These are phyloP conservation scores for Nidula niveotomentosa DNA, from an alignment of 1,284 basidiomycete genomes.

Conservation along the genomic window DNA sequence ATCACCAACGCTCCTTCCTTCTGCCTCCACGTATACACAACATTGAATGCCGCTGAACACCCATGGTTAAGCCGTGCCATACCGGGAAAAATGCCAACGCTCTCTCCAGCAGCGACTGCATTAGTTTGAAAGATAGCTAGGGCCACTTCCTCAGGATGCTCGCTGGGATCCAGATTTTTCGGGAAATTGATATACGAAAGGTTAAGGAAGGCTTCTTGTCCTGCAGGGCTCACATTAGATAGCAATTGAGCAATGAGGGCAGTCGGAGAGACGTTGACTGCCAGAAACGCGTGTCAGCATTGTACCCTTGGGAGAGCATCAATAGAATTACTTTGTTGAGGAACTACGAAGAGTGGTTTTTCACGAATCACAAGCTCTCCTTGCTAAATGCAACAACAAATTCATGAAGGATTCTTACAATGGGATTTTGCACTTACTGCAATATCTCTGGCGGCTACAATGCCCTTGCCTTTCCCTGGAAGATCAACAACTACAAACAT, in stretches of 20 bases:
- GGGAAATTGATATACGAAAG: slow-evolving; percentile 57
- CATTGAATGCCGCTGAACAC: slow-evolving; percentile 63
- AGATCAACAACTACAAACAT: slow-evolving; percentile 30
- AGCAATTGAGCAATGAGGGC: slow-evolving; percentile 38
- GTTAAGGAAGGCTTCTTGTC: slow-evolving; percentile 43
- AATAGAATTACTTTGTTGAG: slow-evolving; percentile 34
- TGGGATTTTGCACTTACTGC: slow-evolving; percentile 18
- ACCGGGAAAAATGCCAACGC: slow-evolving; percentile 57
- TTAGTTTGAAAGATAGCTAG: slow-evolving; percentile 68
- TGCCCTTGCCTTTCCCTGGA: slow-evolving; percentile 39
- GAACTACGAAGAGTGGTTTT: slow-evolving; percentile 51
- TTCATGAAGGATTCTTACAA: background rate
- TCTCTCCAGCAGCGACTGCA: slow-evolving; percentile 49
- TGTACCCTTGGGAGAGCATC: slow-evolving; percentile 13
- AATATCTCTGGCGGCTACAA: slow-evolving; percentile 34
- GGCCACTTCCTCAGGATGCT: slow-evolving; percentile 41
- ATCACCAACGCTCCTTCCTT: slow-evolving; percentile 46
- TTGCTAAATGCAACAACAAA: slow-evolving; percentile 1
- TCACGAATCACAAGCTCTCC: slow-evolving; percentile 26
- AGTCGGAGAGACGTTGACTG: slow-evolving; percentile 44
- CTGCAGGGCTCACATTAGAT: slow-evolving; percentile 23
- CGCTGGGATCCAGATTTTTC: slow-evolving; percentile 30
- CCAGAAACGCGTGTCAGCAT: background rate
- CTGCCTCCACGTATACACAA: slow-evolving; percentile 57
- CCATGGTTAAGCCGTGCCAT: slow-evolving; percentile 68